Evolutionary conservation across 257 asterid species (phyloP).

Genomic region (Scutellaria galericulata): DNA sequence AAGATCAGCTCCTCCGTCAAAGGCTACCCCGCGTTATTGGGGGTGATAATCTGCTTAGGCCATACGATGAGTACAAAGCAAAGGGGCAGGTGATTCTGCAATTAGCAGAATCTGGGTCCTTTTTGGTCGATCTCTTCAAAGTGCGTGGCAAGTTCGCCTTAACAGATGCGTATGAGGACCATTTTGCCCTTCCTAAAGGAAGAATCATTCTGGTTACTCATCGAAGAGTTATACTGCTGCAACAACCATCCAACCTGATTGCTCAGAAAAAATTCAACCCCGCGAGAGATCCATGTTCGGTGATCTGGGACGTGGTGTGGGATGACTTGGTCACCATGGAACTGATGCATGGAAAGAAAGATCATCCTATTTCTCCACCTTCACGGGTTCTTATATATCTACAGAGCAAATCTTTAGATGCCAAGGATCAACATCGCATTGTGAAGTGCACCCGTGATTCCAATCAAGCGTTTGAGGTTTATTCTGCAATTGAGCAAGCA

Average conservation of each 20-base stretch:
- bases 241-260: conserved; percentile 86
- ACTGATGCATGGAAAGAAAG: conserved; percentile 84
- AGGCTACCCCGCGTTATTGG: conserved; percentile 94
- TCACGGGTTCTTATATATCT: conserved; percentile 79
- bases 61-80: conserved; percentile 88
- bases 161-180: conserved; percentile 96
- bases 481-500: conserved; percentile 82
- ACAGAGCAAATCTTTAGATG: conserved; percentile 64
- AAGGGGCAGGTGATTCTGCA: conserved; percentile 95
- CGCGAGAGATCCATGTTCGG: conserved; percentile 95
- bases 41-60: conserved; percentile 94
- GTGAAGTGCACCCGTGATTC: conserved; percentile 80
- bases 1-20: conserved; percentile 91
- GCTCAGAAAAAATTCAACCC: conserved; percentile 92
- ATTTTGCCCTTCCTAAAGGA: conserved; percentile 88
- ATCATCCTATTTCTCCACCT: conserved; percentile 74
- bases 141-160: conserved; percentile 96
- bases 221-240: conserved; percentile 82
- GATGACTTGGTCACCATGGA: conserved; percentile 86
- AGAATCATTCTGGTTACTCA: conserved; percentile 80
- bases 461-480: conserved; percentile 80
- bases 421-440: conserved; percentile 78
- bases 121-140: conserved; percentile 91
- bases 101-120: conserved; percentile 92
- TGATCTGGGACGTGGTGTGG: conserved; percentile 90